Conservation (phyloP, 2,329 filamentous ascomycete genomes). For the Botrytis deweyae region DNA sequence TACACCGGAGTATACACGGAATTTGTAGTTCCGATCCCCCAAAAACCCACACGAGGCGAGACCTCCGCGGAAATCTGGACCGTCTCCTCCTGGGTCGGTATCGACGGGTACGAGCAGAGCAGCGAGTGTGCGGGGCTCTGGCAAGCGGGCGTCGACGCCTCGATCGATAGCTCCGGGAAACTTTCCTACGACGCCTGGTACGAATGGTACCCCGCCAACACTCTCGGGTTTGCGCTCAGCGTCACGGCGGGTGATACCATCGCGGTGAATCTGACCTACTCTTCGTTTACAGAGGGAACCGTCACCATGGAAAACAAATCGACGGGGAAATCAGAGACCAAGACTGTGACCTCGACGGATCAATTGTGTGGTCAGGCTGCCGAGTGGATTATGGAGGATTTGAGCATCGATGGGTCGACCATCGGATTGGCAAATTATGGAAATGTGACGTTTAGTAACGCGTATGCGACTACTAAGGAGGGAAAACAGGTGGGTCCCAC, state of each 20-base stretch:
- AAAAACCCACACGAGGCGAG: neutral
- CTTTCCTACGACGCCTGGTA: constrained; percentile 54
- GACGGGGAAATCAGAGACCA: constrained; percentile 45
- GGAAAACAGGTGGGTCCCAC: neutral
- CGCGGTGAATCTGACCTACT: constrained; percentile 37
- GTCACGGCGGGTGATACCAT: constrained; percentile 46
- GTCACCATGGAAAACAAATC: constrained; percentile 48
- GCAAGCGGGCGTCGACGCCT: constrained; percentile 15
- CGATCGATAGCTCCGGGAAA: neutral
- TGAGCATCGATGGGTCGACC: constrained; percentile 40
- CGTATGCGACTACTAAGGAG: neutral
- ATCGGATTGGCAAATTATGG: constrained; percentile 49
- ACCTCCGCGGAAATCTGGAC: neutral
- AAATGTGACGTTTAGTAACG: constrained; percentile 45
- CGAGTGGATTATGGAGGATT: constrained; percentile 54
- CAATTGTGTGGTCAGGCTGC: constrained; percentile 47
- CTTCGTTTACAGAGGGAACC: constrained; percentile 43
- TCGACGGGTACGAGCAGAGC: constrained; percentile 1
- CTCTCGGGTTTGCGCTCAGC: constrained; percentile 49
- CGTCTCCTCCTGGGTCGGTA: constrained; percentile 15
- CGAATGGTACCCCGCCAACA: constrained; percentile 58
- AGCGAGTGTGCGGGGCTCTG: neutral
- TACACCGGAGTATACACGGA: constrained; percentile 42
- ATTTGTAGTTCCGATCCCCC: constrained; percentile 41
- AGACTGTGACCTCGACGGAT: constrained; percentile 41